Evolutionary conservation across 371 early-diverging fungal species (phyloP).

Genomic region (Apophysomyces variabilis): DNA sequence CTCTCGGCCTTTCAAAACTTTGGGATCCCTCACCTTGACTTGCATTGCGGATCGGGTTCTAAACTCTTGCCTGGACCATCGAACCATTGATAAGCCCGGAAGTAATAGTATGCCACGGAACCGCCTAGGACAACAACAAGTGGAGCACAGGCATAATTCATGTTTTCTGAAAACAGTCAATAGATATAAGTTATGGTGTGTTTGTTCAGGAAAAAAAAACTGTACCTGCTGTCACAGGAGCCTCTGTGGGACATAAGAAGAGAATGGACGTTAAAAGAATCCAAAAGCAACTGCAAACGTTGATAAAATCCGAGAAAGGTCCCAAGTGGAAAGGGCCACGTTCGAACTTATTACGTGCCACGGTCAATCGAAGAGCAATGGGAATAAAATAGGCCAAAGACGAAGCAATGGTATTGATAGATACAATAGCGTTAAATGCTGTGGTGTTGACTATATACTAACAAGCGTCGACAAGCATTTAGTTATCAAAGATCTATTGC

Average conservation of each 20-base stretch:
- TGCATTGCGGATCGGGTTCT: conserved; percentile 31
- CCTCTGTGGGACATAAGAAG: conserved; percentile 63
- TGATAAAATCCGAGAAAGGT: conserved; percentile 53
- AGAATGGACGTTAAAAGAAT: conserved; percentile 61
- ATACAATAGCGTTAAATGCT: conserved; percentile 69
- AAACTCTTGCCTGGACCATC: conserved; percentile 47
- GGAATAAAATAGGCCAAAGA: conserved; percentile 76
- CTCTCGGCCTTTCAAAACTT: too few species aligned
- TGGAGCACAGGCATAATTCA: conserved; percentile 48
- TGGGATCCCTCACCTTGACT: not conserved
- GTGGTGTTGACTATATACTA: conserved; percentile 54
- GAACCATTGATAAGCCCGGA: conserved; percentile 60
- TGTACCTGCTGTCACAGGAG: conserved; percentile 58
- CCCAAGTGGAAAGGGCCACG: conserved; percentile 65
- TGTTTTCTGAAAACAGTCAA: conserved; percentile 26
- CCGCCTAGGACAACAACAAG: conserved; percentile 36
- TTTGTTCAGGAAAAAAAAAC: not conserved
- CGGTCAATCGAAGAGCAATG: conserved; percentile 54
- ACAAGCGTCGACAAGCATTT: conserved; percentile 51
- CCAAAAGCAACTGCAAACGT: conserved; percentile 57
- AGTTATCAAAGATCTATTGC: too few species aligned
- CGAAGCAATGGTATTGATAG: conserved; percentile 71
- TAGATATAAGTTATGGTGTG: not conserved
- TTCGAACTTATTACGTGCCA: conserved; percentile 44
- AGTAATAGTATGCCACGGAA: conserved; percentile 44